Percentiles rank a stretch among this genome's conserved stretches.
phyloP scores from a whole-genome alignment of 1,139 yeast species.

The Kodamaea ohmeri region DNA sequence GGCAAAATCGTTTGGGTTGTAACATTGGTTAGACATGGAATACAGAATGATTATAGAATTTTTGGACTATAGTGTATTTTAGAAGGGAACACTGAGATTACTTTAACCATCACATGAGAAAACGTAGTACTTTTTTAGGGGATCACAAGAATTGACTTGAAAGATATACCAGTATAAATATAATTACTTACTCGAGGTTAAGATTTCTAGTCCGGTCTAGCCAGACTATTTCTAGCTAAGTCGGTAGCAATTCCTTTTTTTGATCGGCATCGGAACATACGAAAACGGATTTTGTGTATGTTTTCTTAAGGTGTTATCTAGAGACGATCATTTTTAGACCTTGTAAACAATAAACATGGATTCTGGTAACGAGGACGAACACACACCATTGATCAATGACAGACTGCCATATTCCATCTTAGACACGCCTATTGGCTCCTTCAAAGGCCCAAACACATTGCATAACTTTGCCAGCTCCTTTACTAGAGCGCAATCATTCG shows the following conservation, averaged over 20 bases:
- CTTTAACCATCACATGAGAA: too few species aligned
- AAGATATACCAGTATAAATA: background rate
- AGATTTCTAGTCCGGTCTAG: too few species aligned
- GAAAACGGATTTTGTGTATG: background rate
- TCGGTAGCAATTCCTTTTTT: too few species aligned
- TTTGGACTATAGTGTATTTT: too few species aligned
- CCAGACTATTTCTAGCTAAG: too few species aligned
- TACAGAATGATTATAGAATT: background rate
- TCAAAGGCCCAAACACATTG: conserved; percentile 46
- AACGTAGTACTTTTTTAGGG: too few species aligned
- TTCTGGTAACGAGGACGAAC: conserved; percentile 15
- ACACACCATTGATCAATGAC: conserved; percentile 11
- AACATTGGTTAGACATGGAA: background rate
- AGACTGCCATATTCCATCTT: conserved; percentile 24
- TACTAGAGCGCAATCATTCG: conserved; percentile 47
- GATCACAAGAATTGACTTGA: too few species aligned
- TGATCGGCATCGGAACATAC: background rate
- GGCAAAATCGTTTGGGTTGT: background rate
- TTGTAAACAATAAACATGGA: conserved; percentile 5
- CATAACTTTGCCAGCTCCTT: conserved; percentile 49
- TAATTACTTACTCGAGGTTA: background rate
- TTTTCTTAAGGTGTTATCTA: conserved; percentile 1
- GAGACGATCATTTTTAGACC: conserved; percentile 1
- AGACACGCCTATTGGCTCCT: conserved; percentile 45
- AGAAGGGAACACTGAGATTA: too few species aligned